Percentiles rank a stretch among this genome's conserved stretches.
phyloP scores from a whole-genome alignment of 2,329 filamentous ascomycete species.

The Fusarium floridanum region DNA sequence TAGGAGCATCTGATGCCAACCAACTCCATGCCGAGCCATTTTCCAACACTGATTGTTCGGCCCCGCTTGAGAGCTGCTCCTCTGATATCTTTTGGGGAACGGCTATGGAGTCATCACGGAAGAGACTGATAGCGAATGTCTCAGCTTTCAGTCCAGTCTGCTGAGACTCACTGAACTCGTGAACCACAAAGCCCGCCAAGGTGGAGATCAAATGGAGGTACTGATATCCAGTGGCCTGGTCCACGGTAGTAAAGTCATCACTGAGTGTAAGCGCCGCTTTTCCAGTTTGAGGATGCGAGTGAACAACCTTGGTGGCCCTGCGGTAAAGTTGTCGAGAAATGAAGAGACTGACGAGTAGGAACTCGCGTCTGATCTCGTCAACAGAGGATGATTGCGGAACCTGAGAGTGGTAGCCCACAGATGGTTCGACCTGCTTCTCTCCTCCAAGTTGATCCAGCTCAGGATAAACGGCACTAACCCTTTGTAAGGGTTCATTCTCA shows the following conservation, averaged over 20 bases:
- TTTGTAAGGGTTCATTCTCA: constrained; percentile 39
- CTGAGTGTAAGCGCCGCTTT: constrained; percentile 48
- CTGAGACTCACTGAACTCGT: constrained; percentile 54
- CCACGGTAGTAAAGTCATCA: constrained; percentile 47
- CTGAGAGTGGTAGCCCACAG: constrained; percentile 3
- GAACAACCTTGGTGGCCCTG: constrained; percentile 51
- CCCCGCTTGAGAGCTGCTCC: not conserved
- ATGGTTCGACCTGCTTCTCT: constrained; percentile 1
- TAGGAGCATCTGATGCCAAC: constrained; percentile 49
- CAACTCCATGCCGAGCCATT: constrained; percentile 49
- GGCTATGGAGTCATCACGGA: constrained; percentile 49
- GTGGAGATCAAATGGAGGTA: constrained; percentile 55
- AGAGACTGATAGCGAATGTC: constrained; percentile 53
- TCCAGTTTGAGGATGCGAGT: constrained; percentile 31
- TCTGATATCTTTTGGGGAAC: constrained; percentile 28
- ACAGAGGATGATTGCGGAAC: constrained; percentile 32
- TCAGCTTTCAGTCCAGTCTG: constrained; percentile 51
- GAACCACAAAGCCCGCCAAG: constrained; percentile 53
- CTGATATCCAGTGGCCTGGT: constrained; percentile 47
- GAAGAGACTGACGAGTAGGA: constrained; percentile 56
- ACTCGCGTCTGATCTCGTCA: constrained; percentile 52
- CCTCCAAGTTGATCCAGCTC: constrained; percentile 40
- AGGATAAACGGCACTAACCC: constrained; percentile 48
- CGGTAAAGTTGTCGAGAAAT: constrained; percentile 58
- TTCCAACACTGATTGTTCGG: constrained; percentile 13